phyloP scores from a whole-genome alignment of 495 filamentous ascomycete genomes.

The Hypoxylon crocopeplum region DNA sequence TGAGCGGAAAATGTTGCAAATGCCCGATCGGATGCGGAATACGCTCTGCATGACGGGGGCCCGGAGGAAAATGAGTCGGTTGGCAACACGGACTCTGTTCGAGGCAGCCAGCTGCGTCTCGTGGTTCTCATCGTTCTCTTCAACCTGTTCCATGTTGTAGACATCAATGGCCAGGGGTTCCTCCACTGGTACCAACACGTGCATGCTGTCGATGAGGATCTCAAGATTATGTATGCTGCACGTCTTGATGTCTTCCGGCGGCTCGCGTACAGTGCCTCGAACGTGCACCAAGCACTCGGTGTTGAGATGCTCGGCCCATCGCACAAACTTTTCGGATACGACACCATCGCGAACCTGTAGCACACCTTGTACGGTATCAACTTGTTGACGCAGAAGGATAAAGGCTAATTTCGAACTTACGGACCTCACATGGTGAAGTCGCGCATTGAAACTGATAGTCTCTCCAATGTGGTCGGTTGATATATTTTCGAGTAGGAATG shows the following conservation, averaged over 20 bases:
- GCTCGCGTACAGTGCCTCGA: slow-evolving; percentile 74
- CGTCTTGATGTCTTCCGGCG: slow-evolving; percentile 77
- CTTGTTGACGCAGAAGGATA: slow-evolving; percentile 82
- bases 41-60: slow-evolving; percentile 87
- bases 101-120: slow-evolving; percentile 49
- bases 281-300: slow-evolving; percentile 82
- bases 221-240: slow-evolving; percentile 79
- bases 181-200: slow-evolving; percentile 65
- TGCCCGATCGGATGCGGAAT: slow-evolving; percentile 77
- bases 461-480: slow-evolving; percentile 58
- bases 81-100: slow-evolving; percentile 66
- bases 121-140: slow-evolving; percentile 48
- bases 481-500: slow-evolving; percentile 27
- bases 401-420: slow-evolving; percentile 91
- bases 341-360: slow-evolving; percentile 62
- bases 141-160: slow-evolving; percentile 52
- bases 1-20: slow-evolving; percentile 79
- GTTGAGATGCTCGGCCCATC: slow-evolving; percentile 81
- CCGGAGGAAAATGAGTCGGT: slow-evolving; percentile 84
- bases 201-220: slow-evolving; percentile 79
- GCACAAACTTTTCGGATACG: slow-evolving; percentile 82
- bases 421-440: slow-evolving; percentile 82
- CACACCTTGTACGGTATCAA: slow-evolving; percentile 83
- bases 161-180: slow-evolving; percentile 76
- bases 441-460: slow-evolving; percentile 78